phyloP scores from a whole-genome alignment of 1,284 basidiomycete species.

The Fomitopsis schrenkii region DNA sequence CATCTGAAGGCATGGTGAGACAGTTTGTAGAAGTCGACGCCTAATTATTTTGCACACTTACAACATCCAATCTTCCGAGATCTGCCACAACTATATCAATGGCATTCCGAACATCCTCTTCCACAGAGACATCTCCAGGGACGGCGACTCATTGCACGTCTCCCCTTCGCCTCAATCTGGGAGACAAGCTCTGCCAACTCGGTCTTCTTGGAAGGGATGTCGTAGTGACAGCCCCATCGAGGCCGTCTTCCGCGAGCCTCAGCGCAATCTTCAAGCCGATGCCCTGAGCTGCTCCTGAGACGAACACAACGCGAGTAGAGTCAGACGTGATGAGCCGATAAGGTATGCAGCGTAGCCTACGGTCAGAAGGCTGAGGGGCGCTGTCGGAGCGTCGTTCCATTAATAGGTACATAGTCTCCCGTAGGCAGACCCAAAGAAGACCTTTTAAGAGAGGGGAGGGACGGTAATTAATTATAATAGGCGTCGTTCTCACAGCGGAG shows the following conservation, averaged over 20 bases:
- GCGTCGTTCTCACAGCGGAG: too few species aligned
- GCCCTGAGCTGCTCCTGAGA: conserved; percentile 34
- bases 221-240: conserved; percentile 34
- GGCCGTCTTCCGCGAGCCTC: conserved; percentile 36
- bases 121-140: conserved; percentile 30
- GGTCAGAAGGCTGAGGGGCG: neutral
- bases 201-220: conserved; percentile 24
- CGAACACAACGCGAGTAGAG: conserved; percentile 19
- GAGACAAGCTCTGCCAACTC: conserved; percentile 22
- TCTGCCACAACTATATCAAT: conserved; percentile 18
- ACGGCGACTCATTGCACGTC: conserved; percentile 24
- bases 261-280: conserved; percentile 36
- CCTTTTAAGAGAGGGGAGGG: too few species aligned
- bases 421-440: too few species aligned
- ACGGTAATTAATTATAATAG: too few species aligned
- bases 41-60: neutral
- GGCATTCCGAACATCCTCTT: conserved; percentile 32
- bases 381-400: neutral
- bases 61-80: conserved; percentile 12
- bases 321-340: too few species aligned
- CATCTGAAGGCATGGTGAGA: conserved; percentile 18
- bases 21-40: neutral
- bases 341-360: too few species aligned
- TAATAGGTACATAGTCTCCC: too few species aligned
- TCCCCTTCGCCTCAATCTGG: conserved; percentile 26